Evolutionary conservation across 2,329 filamentous ascomycete genomes (phyloP), one percentile per base, ranked within the genome.

Genomic region (Beauveria pseudobassiana): DNA sequence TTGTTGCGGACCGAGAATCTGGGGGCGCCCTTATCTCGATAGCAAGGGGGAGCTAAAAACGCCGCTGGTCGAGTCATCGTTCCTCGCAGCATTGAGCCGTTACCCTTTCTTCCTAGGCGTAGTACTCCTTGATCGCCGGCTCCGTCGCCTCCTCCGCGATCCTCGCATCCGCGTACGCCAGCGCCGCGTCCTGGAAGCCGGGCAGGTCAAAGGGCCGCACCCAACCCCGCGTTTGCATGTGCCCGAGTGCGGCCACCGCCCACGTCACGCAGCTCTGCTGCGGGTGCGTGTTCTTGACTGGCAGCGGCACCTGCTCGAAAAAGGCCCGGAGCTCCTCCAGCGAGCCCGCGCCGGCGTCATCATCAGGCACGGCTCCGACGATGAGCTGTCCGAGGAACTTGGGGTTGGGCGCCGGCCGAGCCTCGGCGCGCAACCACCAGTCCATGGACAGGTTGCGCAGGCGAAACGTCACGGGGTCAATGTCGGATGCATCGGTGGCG

Each of bases 201-300:
- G 65, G 62, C 46, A 72, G 6, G 12, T 71, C 67, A 34, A 74
- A 72, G 0, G 59, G 46, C 3, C 8, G 14, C 5, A 58, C 66
- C 70, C 70, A 73, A 1, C 64, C 68, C 30, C 65, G 62, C 8
- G 20, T 58, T 61, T 73, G 71, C 2, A 74, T 52, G 0, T 57
- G 62, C 7, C 40, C 57, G 8, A 74, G 67, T 1, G 71, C 71
- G 63, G 68, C 61, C 24, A 64, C 56, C n/a, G 55, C 63, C 71
- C 72, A 74, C 14, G 70, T 70, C 54, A 74, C 71, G n/a, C 71
- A 73, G 62, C 70, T 73, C 63, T 74, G 69, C 48, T 74, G 72
- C 0, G 71, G 72, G 54, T 73, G 51, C 18, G 61, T 71, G 24
- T 73, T 69, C 63, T 71, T 74, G 0, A 67, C 62, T 1, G 72